phyloP scores from a whole-genome alignment of 2,329 filamentous ascomycete genomes.

The Cladophialophora exuberans region DNA sequence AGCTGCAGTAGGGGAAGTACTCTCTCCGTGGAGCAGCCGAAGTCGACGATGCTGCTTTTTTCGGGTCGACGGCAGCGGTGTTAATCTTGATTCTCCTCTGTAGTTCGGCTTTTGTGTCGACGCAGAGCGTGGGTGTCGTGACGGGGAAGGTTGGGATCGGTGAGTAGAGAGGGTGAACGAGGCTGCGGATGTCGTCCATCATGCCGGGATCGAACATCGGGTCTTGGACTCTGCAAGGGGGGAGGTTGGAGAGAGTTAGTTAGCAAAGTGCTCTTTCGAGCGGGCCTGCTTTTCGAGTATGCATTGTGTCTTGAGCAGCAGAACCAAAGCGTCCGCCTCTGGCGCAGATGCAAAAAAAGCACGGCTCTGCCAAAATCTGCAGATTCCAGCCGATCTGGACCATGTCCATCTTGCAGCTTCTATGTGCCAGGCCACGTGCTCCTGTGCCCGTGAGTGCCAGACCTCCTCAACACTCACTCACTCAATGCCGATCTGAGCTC shows the following conservation, averaged over 20 bases:
- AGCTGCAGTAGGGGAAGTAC: not conserved
- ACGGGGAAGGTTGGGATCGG: constrained; percentile 7
- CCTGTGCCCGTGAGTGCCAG: too few species aligned
- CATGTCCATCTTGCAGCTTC: too few species aligned
- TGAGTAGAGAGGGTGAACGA: constrained; percentile 19
- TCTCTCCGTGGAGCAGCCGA: not conserved
- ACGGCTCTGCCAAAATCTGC: too few species aligned
- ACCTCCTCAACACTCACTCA: too few species aligned
- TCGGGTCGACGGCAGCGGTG: not conserved
- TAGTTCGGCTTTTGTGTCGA: not conserved
- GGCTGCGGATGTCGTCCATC: constrained; percentile 19
- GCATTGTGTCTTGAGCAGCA: too few species aligned
- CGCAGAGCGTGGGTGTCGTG: not conserved
- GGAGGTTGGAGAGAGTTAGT: not conserved
- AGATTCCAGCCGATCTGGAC: too few species aligned
- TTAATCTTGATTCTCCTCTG: constrained; percentile 17
- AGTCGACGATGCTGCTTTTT: not conserved
- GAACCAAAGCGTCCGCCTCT: too few species aligned
- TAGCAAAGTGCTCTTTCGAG: not conserved
- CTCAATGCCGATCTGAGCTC: too few species aligned
- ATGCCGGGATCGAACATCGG: not conserved
- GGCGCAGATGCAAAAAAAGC: too few species aligned
- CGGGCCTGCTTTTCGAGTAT: too few species aligned
- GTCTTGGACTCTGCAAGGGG: not conserved
- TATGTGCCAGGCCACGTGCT: too few species aligned